Evolutionary conservation across 2,329 filamentous ascomycete genomes (phyloP), one percentile per base, ranked within the genome.

Genomic region (Cercospora beticola): DNA sequence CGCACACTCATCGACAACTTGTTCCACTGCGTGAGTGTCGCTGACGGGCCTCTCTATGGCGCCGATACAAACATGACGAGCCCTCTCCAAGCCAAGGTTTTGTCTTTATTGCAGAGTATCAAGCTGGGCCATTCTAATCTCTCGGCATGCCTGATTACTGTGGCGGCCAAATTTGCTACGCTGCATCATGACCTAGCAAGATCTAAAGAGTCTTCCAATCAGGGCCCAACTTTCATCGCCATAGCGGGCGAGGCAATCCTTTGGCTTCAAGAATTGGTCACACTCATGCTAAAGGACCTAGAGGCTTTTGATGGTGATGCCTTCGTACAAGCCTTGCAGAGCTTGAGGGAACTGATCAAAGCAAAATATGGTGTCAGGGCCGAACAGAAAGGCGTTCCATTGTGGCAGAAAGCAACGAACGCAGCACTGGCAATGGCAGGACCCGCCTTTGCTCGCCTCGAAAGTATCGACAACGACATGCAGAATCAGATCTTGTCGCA

Each of bases 161-260:
- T 92, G 65, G 85, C 93, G 9, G 87, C 92, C 1, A 87, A 91
- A 61, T 88, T 97, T 68, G 86, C 89, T 8, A 86, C 87, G 2
- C 82, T 97, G 36, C 90, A 92, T 1, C 94, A 92, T 73, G 79
- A 83, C 0, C 75, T 76, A 16, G 67, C 70, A 5, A 73, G 67
- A 9, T 62, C 46, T 43, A 40, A 33, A 70, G 28, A 69, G 68
- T 0, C 67, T 72, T 10, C 68, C 70, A 18, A 78, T 75, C 65
- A 76, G 62, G 88, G 88, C 66, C 91, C 92, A 6, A 97, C 93
- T 0, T 98, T 93, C 76, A 89, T 99, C 65, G 94, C 95, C 36
- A 87, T 98, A 76, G 93, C 94, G 0, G 97, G 95, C 78, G 87
- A 88, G 21, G 89, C 90, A 68, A 95, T 97, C 86, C 82, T 85